Evolutionary conservation across 2,329 filamentous ascomycete genomes (phyloP).

Genomic region (Neofusicoccum kwambonambiense): DNA sequence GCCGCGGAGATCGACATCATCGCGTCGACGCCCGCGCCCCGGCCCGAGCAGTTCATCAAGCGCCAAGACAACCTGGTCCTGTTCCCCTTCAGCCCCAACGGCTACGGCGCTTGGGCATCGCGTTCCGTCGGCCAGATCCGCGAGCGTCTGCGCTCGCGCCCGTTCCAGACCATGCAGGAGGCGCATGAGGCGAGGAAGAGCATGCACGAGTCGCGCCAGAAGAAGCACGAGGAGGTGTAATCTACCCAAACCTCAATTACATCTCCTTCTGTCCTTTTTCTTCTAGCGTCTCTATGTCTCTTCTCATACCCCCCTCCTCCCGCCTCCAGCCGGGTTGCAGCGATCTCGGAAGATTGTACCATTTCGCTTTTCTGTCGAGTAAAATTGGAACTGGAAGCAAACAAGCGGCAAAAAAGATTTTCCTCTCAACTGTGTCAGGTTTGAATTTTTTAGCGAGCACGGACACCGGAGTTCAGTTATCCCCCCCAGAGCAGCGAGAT

Average conservation of each 20-base stretch:
- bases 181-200: slow-evolving; percentile 24
- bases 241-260: neutral
- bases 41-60: slow-evolving; percentile 52
- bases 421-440: neutral
- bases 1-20: slow-evolving; percentile 73
- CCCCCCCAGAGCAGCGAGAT: neutral
- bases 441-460: slow-evolving; percentile 6
- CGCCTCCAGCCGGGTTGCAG: neutral
- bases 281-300: neutral
- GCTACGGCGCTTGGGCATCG: slow-evolving; percentile 15
- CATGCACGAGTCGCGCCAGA: slow-evolving; percentile 9
- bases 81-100: slow-evolving; percentile 52
- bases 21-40: slow-evolving; percentile 56
- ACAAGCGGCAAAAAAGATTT: neutral
- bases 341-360: slow-evolving; percentile 3
- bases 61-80: slow-evolving; percentile 53
- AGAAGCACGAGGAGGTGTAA: slow-evolving; percentile 11
- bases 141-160: slow-evolving; percentile 9
- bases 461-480: slow-evolving; percentile 2
- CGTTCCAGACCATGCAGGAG: slow-evolving; percentile 21
- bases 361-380: slow-evolving; percentile 6
- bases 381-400: slow-evolving; percentile 2
- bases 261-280: neutral
- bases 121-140: slow-evolving; percentile 14
- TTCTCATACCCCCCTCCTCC: neutral